Conservation (phyloP, 768 basidiomycete genomes). For the Serendipita sp. region DNA sequence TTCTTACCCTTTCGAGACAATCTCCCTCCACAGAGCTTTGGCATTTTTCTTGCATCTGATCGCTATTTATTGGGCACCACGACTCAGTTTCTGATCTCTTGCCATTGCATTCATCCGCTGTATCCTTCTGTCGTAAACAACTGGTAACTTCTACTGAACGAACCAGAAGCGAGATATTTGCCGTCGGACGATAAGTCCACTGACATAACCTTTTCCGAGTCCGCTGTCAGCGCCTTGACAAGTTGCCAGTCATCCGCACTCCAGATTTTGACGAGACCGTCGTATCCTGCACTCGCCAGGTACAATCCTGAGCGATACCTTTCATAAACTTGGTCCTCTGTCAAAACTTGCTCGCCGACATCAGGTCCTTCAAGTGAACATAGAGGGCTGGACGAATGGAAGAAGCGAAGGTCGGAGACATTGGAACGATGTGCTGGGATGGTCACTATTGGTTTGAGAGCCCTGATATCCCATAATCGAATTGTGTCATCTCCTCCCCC, state of each 20-base stretch:
- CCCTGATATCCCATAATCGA: slow-evolving; percentile 96
- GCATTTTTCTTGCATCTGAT: not conserved
- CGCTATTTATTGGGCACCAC: not conserved
- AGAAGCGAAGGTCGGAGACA: slow-evolving; percentile 90
- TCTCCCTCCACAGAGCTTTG: not conserved
- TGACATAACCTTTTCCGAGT: slow-evolving; percentile 98
- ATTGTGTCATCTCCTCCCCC: slow-evolving; percentile 96
- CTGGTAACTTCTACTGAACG: slow-evolving; percentile 89
- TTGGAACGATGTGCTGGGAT: slow-evolving; percentile 94
- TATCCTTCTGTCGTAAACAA: slow-evolving; percentile 63
- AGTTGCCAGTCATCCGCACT: slow-evolving; percentile 97
- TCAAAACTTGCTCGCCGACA: slow-evolving; percentile 36
- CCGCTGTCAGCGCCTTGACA: slow-evolving; percentile 72
- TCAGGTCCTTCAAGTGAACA: slow-evolving; percentile 25
- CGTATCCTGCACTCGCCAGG: slow-evolving; percentile 86
- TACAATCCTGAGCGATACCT: slow-evolving; percentile 73
- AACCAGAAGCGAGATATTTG: slow-evolving; percentile 71
- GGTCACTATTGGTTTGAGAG: slow-evolving; percentile 81
- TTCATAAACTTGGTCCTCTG: slow-evolving; percentile 22
- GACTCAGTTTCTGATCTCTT: not conserved
- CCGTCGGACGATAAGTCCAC: slow-evolving; percentile 81
- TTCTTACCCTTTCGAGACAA: not conserved
- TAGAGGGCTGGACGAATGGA: slow-evolving; percentile 32
- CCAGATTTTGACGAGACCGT: slow-evolving; percentile 92
- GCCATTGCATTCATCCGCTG: not conserved